A percentile compares a stretch with the other conserved stretches of the same genome.
phyloP scores from a whole-genome alignment of 2,329 filamentous ascomycete species.

The Arthrobotrys pseudoclavata region DNA sequence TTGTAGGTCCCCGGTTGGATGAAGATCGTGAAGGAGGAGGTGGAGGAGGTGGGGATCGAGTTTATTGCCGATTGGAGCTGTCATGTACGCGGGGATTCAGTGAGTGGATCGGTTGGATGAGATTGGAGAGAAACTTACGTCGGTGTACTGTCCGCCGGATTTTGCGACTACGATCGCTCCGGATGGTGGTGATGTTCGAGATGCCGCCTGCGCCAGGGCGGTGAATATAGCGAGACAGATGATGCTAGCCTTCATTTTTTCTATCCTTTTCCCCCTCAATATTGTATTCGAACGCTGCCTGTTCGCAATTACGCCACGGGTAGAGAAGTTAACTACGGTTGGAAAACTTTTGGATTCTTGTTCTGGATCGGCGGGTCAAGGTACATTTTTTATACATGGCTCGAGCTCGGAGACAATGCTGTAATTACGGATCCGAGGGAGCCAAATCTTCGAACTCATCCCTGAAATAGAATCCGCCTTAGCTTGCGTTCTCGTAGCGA shows the following conservation, averaged over 20 bases:
- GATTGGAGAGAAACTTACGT: constrained; percentile 63
- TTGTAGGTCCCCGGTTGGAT: constrained; percentile 74
- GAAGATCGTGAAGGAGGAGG: constrained; percentile 73
- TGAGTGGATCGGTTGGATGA: background rate
- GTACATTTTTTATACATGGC: constrained; percentile 14
- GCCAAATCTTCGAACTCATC: background rate
- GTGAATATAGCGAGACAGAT: constrained; percentile 31
- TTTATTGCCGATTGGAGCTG: constrained; percentile 73
- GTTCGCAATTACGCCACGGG: no score
- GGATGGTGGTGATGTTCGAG: constrained; percentile 68
- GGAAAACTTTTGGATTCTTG: background rate
- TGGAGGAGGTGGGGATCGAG: constrained; percentile 71
- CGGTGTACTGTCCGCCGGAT: constrained; percentile 68
- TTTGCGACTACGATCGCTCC: constrained; percentile 70
- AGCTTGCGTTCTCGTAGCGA: constrained; percentile 35
- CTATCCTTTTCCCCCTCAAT: background rate
- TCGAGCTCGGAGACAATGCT: background rate
- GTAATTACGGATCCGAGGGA: background rate
- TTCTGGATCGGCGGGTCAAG: background rate
- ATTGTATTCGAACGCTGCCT: no score
- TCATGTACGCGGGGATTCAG: background rate
- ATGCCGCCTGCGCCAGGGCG: constrained; percentile 62
- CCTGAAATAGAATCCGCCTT: no score
- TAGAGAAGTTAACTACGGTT: no score
- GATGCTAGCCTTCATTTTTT: constrained; percentile 52